phyloP scores from a whole-genome alignment of 73 alveolate species.

The Tetrahymena thermophila region DNA sequence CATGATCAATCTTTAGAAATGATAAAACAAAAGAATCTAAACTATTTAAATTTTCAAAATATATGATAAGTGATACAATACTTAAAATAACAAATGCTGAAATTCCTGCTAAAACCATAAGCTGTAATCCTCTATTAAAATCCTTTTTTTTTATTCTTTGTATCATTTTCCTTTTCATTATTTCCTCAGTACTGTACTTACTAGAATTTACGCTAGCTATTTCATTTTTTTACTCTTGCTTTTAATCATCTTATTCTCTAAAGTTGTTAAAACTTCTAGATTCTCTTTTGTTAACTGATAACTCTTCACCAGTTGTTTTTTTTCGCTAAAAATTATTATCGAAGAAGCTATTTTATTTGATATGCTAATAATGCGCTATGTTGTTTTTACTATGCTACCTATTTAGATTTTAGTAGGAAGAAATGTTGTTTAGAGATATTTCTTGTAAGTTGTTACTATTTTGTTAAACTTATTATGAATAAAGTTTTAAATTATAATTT shows the following conservation, averaged over 20 bases:
- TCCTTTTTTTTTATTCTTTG: not conserved
- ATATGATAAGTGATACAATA: not conserved
- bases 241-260: not conserved
- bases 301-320: too few relatives aligned
- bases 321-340: too few relatives aligned
- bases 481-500: not conserved
- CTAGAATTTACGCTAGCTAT: not conserved
- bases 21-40: not conserved
- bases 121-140: not conserved
- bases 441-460: not conserved
- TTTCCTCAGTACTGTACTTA: not conserved
- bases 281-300: too few relatives aligned
- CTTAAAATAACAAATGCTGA: not conserved
- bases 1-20: not conserved
- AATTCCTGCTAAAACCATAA: not conserved
- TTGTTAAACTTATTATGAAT: not conserved
- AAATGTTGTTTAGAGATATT: not conserved
- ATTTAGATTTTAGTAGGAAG: not conserved
- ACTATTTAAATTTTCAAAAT: not conserved
- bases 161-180: not conserved
- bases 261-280: too few relatives aligned
- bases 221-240: not conserved
- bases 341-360: too few relatives aligned
- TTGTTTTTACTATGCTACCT: not conserved
- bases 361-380: too few relatives aligned